Percentiles rank a stretch among this genome's conserved stretches.
Evolutionary conservation across 1,284 basidiomycete species (phyloP).

Genomic region (Naganishia cerealis): DNA sequence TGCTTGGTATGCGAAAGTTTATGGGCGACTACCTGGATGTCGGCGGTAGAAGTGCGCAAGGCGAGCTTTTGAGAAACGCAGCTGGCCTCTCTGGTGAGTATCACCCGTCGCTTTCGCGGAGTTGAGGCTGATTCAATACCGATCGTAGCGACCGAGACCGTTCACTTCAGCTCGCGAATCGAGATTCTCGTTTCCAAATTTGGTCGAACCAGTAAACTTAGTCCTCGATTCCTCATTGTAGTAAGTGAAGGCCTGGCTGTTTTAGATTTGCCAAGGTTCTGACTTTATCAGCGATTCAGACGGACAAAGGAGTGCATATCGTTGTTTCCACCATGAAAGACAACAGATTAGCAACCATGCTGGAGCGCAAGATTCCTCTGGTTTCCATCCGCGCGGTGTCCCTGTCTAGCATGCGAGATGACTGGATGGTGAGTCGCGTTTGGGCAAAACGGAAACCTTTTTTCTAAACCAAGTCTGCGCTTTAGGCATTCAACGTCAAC

Average conservation of each 20-base stretch:
- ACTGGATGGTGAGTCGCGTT: conserved; percentile 74
- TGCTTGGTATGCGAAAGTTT: conserved; percentile 91
- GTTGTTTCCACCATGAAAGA: conserved; percentile 70
- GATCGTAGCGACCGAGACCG: conserved; percentile 62
- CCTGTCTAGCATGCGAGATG: conserved; percentile 86
- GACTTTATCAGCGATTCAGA: conserved; percentile 58
- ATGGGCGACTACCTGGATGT: conserved; percentile 96
- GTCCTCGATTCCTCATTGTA: conserved; percentile 85
- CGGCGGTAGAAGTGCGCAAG: conserved; percentile 75
- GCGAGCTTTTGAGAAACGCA: conserved; percentile 72
- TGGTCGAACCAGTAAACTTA: conserved; percentile 84
- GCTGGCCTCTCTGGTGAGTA: conserved; percentile 73
- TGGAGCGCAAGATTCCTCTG: conserved; percentile 88
- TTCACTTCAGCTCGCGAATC: conserved; percentile 80
- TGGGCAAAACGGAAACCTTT: neutral
- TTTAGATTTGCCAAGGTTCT: conserved; percentile 19
- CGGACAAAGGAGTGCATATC: conserved; percentile 84
- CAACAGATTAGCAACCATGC: conserved; percentile 62
- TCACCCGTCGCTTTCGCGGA: neutral
- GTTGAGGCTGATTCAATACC: conserved; percentile 18
- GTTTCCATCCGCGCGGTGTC: conserved; percentile 80
- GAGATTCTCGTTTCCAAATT: conserved; percentile 85
- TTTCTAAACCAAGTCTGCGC: conserved; percentile 2
- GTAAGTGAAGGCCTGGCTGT: conserved; percentile 58
- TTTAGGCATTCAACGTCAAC: conserved; percentile 69